A percentile compares a stretch with the other conserved stretches of the same genome.
Evolutionary conservation across 257 asterid species (phyloP).

Genomic region (Solanum medicagineum): DNA sequence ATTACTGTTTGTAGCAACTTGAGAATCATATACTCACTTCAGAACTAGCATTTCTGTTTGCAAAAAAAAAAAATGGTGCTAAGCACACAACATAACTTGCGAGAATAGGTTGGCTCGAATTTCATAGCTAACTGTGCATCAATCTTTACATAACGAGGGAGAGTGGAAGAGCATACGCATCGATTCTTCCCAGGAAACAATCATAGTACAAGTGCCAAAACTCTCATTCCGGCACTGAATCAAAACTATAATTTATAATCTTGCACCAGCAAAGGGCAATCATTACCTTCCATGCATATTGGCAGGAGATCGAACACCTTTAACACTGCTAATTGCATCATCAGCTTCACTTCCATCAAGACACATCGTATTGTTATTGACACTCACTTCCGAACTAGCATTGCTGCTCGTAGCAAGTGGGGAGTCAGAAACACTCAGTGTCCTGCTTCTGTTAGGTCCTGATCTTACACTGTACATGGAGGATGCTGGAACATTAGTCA

Average conservation of each 20-base stretch:
- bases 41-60: not conserved
- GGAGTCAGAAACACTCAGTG: slow-evolving; percentile 4
- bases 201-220: not conserved
- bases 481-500: slow-evolving; percentile 5
- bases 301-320: slow-evolving; percentile 52
- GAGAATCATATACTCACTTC: not conserved
- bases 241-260: not conserved
- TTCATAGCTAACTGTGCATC: not conserved
- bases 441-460: slow-evolving; percentile 3
- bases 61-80: not conserved
- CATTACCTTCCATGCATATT: slow-evolving; percentile 58
- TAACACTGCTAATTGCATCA: slow-evolving; percentile 60
- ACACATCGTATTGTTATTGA: slow-evolving; percentile 1
- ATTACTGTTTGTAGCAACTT: not conserved
- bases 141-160: not conserved
- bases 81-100: not conserved
- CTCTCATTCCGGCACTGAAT: not conserved
- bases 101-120: not conserved
- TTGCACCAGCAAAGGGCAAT: not conserved
- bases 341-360: slow-evolving; percentile 22
- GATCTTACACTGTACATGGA: slow-evolving; percentile 10
- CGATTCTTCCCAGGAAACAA: not conserved
- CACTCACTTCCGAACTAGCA: slow-evolving; percentile 8
- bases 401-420: slow-evolving; percentile 8
- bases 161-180: not conserved